phyloP scores from a whole-genome alignment of 352 stramenopile species.

The Phytopythium kandeliae region DNA sequence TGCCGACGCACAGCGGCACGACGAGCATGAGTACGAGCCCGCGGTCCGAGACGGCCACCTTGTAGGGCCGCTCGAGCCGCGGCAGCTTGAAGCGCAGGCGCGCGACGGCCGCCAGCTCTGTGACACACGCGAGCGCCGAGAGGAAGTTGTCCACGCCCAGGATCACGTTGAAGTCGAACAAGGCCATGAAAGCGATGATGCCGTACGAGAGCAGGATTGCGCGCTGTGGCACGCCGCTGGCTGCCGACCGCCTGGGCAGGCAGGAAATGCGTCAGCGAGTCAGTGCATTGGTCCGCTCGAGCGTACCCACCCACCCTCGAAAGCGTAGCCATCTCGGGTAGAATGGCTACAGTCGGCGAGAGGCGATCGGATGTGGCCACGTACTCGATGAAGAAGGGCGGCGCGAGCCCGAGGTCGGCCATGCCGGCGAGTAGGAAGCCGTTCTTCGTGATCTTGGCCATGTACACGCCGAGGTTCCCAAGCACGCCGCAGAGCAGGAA shows the following conservation, averaged over 20 bases:
- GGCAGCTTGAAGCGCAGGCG: slow-evolving; percentile 74
- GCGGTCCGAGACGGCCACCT: slow-evolving; percentile 61
- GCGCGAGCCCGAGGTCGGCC: slow-evolving; percentile 73
- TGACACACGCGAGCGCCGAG: slow-evolving; percentile 58
- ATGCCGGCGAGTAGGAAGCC: slow-evolving; percentile 78
- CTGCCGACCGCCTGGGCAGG: slow-evolving; percentile 45
- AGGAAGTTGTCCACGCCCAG: slow-evolving; percentile 80
- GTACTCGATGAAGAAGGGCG: slow-evolving; percentile 71
- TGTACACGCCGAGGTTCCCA: slow-evolving; percentile 75
- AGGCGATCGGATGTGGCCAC: no score
- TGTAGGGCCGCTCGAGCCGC: slow-evolving; percentile 67
- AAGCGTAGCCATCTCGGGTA: neutral
- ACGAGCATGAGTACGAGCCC: slow-evolving; percentile 38
- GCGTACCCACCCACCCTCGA: no score
- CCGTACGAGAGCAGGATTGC: slow-evolving; percentile 68
- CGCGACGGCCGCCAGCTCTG: slow-evolving; percentile 74
- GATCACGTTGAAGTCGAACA: slow-evolving; percentile 82
- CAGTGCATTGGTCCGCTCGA: no score
- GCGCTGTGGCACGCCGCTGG: slow-evolving; percentile 56
- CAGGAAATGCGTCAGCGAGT: no score
- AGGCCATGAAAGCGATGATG: slow-evolving; percentile 74
- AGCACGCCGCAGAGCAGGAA: slow-evolving; percentile 72
- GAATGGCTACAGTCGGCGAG: neutral
- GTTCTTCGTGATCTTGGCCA: slow-evolving; percentile 81
- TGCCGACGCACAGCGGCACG: slow-evolving; percentile 54